These are phyloP conservation scores for Backusella liffmaniae DNA, from an alignment of 192 early-diverging fungal species.

Conservation along the genomic window DNA sequence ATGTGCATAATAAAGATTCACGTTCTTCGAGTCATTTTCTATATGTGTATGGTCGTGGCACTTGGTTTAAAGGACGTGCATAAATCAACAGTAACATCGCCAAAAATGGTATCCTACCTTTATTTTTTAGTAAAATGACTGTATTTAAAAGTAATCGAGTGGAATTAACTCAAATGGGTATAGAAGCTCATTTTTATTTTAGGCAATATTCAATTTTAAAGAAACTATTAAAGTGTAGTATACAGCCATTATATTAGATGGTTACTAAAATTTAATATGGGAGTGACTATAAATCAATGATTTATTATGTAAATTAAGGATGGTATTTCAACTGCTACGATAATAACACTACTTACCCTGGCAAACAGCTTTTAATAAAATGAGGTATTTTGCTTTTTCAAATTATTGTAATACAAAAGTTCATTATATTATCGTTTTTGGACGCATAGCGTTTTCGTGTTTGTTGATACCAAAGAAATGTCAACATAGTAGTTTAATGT, in stretches of 20 bases:
- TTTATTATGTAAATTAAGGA: too few species aligned
- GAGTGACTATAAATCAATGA: too few species aligned
- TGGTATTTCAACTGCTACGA: neutral
- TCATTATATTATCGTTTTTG: neutral
- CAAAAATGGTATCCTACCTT: neutral
- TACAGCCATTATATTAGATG: neutral
- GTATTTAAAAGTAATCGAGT: neutral
- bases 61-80: neutral
- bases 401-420: neutral
- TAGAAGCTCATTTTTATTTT: neutral
- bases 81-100: neutral
- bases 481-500: too few species aligned
- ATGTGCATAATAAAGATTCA: neutral
- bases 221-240: neutral
- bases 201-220: neutral
- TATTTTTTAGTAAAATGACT: neutral
- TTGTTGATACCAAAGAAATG: neutral
- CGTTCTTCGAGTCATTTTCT: neutral
- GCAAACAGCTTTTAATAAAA: neutral
- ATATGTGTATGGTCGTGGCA: neutral
- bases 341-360: neutral
- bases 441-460: neutral
- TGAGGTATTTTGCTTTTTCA: neutral
- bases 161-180: neutral
- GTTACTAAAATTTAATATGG: too few species aligned